Conservation (phyloP, 2,329 filamentous ascomycete genomes). For the Pestalotiopsis sp. region DNA sequence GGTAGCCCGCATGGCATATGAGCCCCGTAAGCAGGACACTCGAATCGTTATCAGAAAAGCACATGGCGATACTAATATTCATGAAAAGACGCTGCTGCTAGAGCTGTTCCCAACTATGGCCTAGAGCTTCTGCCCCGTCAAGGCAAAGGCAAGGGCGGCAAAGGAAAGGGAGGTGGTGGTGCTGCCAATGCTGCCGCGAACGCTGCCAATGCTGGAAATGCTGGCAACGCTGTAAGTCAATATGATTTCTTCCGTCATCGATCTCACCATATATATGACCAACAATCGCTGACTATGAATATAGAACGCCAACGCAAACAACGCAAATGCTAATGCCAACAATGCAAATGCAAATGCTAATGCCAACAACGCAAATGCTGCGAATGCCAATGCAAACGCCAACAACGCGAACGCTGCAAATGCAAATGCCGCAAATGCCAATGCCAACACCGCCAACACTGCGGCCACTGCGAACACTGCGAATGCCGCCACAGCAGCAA, state of each 20-base stretch:
- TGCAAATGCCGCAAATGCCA: neutral
- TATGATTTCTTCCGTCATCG: neutral
- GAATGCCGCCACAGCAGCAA: neutral
- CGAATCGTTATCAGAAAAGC: neutral
- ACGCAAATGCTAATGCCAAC: neutral
- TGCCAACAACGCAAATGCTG: neutral
- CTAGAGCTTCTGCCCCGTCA: neutral
- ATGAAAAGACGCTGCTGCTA: neutral
- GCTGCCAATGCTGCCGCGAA: neutral
- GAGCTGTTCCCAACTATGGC: neutral
- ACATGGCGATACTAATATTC: neutral
- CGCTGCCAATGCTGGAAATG: neutral
- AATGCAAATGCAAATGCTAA: neutral
- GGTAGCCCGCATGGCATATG: slow-evolving; percentile 6
- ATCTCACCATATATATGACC: neutral
- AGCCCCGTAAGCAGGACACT: neutral
- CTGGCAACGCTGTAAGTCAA: neutral
- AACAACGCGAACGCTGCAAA: neutral
- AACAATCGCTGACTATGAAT: neutral
- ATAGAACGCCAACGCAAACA: neutral
- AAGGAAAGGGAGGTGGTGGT: neutral
- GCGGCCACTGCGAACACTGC: neutral
- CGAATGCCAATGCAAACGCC: neutral
- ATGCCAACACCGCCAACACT: neutral
- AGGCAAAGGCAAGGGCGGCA: slow-evolving; percentile 6